Base-by-base conservation (phyloP, 768 basidiomycete species). In the Xerocomus spinulosus region DNA sequence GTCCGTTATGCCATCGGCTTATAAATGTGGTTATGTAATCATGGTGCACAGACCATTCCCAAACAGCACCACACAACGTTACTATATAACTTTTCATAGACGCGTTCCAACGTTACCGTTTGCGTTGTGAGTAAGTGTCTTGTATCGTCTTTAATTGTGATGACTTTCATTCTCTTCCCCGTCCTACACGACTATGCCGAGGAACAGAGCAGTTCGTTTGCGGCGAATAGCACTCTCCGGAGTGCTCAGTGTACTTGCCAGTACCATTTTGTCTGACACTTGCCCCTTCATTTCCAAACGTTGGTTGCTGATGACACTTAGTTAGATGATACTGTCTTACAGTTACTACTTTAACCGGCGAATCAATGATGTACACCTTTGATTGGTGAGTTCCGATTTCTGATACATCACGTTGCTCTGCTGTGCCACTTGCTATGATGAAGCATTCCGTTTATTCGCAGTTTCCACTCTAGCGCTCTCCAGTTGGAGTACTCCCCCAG, bases 161-260 rank as follows among this genome's bases (percentile, higher is more conserved):
- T 86, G 85, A 83, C 79, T 75, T 75, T 75, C 78, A n/a, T 87
- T 87, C 86, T 87, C 85, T 88, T 87, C 85, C 85, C 85, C 85
- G 85, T 83, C 85, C 70, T 87, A 87, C 63, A 83, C 85, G 86
- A 87, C 87, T 79, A 82, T 88, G 87, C 74, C 81, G 85, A 87
- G 85, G 66, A 73, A 79, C 67, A 87, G 84, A 85, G 83, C 59
- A 62, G 81, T 83, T 75, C 77, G 81, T 85, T 84, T 81, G 81
- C 82, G 82, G 82, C 82, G 73, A 73, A 82, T 78, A 70, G 80
- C 76, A 75, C 70, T 73, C 70, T 78, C 49, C 68, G 71, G 74
- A 70, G 69, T 70, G 77, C 77, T 74, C 63, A 84, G 82, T 78
- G 83, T 78, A 84, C 85, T 87, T 86, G 85, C 86, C 85, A 87